A percentile compares a stretch with the other conserved stretches of the same genome.
Conservation (phyloP, 176 grass and related monocot genomes). For the Eleusine indica region DNA sequence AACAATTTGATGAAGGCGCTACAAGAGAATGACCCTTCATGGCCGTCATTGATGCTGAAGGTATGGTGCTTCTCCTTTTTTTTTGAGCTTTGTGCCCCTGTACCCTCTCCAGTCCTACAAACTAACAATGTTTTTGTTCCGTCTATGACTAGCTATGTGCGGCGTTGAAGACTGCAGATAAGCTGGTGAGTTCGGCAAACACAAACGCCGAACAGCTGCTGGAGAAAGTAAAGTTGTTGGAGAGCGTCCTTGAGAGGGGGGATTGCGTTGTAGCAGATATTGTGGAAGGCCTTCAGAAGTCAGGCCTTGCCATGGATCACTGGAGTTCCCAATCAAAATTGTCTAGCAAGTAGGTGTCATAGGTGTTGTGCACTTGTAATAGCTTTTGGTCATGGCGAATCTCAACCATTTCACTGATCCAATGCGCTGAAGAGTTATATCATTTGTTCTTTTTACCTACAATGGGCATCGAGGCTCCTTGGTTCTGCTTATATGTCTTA, state of each 20-base stretch:
- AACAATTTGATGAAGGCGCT: slow-evolving; percentile 50
- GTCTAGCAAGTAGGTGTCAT: slow-evolving; percentile 32
- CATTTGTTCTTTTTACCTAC: background rate
- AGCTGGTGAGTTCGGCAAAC: slow-evolving; percentile 33
- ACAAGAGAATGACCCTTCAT: slow-evolving; percentile 47
- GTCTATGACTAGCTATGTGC: slow-evolving; percentile 28
- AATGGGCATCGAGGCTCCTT: background rate
- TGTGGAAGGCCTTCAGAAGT: slow-evolving; percentile 17
- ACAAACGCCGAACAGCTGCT: slow-evolving; percentile 20
- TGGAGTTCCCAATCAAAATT: background rate
- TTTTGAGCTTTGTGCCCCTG: background rate
- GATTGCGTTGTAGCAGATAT: slow-evolving; percentile 5
- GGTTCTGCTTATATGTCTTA: background rate
- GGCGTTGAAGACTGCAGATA: slow-evolving; percentile 48
- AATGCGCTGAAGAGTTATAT: background rate
- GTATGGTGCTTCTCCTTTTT: slow-evolving; percentile 19
- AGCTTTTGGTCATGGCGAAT: background rate
- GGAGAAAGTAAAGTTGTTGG: slow-evolving; percentile 40
- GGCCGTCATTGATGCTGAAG: slow-evolving; percentile 55
- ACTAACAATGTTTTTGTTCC: background rate
- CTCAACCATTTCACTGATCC: background rate
- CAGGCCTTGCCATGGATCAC: background rate
- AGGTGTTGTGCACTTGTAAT: background rate
- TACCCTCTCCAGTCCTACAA: background rate
- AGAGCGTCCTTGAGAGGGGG: slow-evolving; percentile 35